A percentile compares a stretch with the other conserved stretches of the same genome.
Conservation (phyloP, 257 asterid species). For the Solanum sitiens region DNA sequence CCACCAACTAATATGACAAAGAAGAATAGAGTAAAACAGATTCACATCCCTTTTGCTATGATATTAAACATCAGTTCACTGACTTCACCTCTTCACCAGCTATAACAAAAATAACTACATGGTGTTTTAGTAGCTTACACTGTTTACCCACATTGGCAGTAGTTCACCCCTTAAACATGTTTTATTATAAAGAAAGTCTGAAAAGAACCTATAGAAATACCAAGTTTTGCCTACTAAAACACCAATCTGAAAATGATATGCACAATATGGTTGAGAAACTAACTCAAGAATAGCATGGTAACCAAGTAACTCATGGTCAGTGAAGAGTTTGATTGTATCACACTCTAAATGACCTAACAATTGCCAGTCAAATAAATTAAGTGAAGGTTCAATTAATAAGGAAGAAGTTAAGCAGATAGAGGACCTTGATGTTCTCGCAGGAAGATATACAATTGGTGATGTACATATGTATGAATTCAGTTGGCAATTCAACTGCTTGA, state of each 20-base stretch:
- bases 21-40: not conserved
- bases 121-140: not conserved
- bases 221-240: not conserved
- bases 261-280: not conserved
- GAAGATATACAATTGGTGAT: slow-evolving; percentile 90
- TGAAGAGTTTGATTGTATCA: not conserved
- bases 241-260: not conserved
- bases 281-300: not conserved
- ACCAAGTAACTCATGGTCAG: not conserved
- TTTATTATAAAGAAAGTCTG: not conserved
- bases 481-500: slow-evolving; percentile 92
- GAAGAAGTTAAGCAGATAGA: not conserved
- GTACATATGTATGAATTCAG: slow-evolving; percentile 86
- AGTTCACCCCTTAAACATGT: not conserved
- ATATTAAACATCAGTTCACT: not conserved
- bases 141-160: not conserved
- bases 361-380: not conserved
- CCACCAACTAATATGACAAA: not conserved
- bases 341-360: not conserved
- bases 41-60: not conserved
- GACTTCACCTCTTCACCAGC: not conserved
- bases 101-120: not conserved
- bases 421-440: slow-evolving; percentile 93
- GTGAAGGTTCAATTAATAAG: not conserved
- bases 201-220: not conserved